These are phyloP conservation scores for Gracilaria gracilis DNA, from an alignment of 23 red algal species.

Conservation along the genomic window DNA sequence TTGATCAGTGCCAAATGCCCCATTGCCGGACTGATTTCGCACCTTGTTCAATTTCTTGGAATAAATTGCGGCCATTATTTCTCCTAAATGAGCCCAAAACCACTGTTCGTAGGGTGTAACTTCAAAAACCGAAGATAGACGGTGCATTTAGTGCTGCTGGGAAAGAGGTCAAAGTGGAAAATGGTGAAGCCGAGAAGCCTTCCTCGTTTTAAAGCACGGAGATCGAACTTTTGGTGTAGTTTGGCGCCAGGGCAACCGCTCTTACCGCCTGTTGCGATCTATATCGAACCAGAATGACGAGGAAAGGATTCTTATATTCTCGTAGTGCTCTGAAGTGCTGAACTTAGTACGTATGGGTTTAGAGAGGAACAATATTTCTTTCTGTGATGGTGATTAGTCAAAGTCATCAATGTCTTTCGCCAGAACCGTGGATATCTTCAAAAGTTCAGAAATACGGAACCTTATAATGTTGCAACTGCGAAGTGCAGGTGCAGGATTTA, in stretches of 20 bases:
- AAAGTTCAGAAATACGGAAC: neutral
- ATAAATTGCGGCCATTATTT: too few relatives aligned
- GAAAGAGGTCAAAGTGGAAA: neutral
- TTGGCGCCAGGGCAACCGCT: slow-evolving; percentile 45
- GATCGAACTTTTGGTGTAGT: slow-evolving; percentile 17
- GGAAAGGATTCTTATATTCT: slow-evolving; percentile 83
- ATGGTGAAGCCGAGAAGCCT: slow-evolving; percentile 1
- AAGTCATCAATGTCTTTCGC: slow-evolving; percentile 9
- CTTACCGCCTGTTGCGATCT: slow-evolving; percentile 8
- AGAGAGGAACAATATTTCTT: slow-evolving; percentile 37
- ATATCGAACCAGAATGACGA: slow-evolving; percentile 45
- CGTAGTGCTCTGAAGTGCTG: slow-evolving; percentile 84
- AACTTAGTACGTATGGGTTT: slow-evolving; percentile 67
- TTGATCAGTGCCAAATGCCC: too few relatives aligned
- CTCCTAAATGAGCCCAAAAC: too few relatives aligned
- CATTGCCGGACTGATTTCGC: too few relatives aligned
- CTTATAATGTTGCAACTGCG: slow-evolving; percentile 79
- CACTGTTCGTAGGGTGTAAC: too few relatives aligned
- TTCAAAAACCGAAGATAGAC: neutral
- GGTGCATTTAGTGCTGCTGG: too few relatives aligned
- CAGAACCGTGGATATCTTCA: slow-evolving; percentile 44
- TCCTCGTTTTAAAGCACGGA: slow-evolving; percentile 46
- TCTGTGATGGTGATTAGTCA: slow-evolving; percentile 35
- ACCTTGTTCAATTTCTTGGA: too few relatives aligned
- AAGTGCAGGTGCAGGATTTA: slow-evolving; percentile 83